Evolutionary conservation across 2,329 filamentous ascomycete species (phyloP).

Genomic region (Pseudogymnoascus sp.): DNA sequence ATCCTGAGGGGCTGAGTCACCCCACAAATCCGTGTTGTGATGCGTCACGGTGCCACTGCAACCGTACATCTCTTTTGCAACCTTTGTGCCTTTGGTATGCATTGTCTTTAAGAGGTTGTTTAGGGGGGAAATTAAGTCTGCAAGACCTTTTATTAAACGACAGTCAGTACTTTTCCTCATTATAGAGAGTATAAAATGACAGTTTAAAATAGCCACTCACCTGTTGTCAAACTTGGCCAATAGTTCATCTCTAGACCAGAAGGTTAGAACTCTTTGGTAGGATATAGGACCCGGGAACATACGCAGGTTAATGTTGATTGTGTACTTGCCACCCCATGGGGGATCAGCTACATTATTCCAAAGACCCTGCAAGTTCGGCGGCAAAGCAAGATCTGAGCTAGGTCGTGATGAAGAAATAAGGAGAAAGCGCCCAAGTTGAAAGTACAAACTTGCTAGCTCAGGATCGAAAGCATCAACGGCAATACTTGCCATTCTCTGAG

Average conservation of each 20-base stretch:
- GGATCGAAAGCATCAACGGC: constrained; percentile 16
- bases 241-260: constrained; percentile 4
- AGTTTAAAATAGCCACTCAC: not conserved
- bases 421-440: constrained; percentile 31
- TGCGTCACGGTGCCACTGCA: constrained; percentile 18
- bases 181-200: not conserved
- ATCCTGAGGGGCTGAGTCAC: constrained; percentile 21
- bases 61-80: constrained; percentile 20
- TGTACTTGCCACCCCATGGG: constrained; percentile 36
- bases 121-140: not conserved
- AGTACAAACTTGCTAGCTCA: constrained; percentile 26
- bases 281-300: constrained; percentile 20
- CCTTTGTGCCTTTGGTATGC: not conserved
- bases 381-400: constrained; percentile 24
- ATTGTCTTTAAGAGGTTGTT: constrained; percentile 3
- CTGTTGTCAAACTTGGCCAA: constrained; percentile 7
- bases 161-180: not conserved
- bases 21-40: constrained; percentile 25
- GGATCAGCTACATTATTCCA: constrained; percentile 35
- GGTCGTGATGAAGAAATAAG: constrained; percentile 28
- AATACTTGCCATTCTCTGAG: constrained; percentile 10
- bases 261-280: not conserved
- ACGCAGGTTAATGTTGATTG: constrained; percentile 37
- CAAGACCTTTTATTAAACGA: not conserved
- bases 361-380: constrained; percentile 37